Percentiles rank a stretch among this genome's conserved stretches.
Evolutionary conservation across 129 eudicot species (phyloP).

Genomic region (Ambrosia trifida): DNA sequence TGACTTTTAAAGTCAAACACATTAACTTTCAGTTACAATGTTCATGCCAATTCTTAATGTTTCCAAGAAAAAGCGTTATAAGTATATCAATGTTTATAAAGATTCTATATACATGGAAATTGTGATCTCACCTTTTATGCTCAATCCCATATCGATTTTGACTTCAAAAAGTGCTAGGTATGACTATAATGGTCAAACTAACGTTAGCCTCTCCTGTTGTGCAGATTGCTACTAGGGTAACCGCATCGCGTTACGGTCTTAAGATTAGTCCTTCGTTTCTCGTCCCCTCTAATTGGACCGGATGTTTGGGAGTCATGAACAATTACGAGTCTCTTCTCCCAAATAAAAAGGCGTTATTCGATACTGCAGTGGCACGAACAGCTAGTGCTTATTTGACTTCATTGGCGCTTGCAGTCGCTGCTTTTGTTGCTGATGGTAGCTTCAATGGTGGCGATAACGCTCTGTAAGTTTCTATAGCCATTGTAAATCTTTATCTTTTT

Average conservation of each 20-base stretch:
- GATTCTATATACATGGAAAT: background rate
- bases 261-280: slow-evolving; percentile 95
- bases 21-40: background rate
- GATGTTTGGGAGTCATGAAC: slow-evolving; percentile 96
- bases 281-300: slow-evolving; percentile 94
- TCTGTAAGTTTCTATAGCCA: slow-evolving; percentile 49
- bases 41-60: background rate
- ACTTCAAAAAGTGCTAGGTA: background rate
- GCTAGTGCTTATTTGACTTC: slow-evolving; percentile 98
- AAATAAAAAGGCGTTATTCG: slow-evolving; percentile 88
- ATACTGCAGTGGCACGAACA: slow-evolving; percentile 94
- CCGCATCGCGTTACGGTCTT: slow-evolving; percentile 87
- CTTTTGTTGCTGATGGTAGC: slow-evolving; percentile 88
- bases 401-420: slow-evolving; percentile 76
- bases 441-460: slow-evolving; percentile 99
- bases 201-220: slow-evolving; percentile 14
- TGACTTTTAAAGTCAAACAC: slow-evolving; percentile 15
- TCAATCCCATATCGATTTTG: background rate
- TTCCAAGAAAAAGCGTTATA: background rate
- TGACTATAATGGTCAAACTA: slow-evolving; percentile 9
- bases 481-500: background rate
- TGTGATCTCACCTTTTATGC: background rate
- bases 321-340: slow-evolving; percentile 92
- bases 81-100: background rate
- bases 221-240: slow-evolving; percentile 83